Conservation (phyloP, 495 filamentous ascomycete genomes). For the Evernia prunastri region DNA sequence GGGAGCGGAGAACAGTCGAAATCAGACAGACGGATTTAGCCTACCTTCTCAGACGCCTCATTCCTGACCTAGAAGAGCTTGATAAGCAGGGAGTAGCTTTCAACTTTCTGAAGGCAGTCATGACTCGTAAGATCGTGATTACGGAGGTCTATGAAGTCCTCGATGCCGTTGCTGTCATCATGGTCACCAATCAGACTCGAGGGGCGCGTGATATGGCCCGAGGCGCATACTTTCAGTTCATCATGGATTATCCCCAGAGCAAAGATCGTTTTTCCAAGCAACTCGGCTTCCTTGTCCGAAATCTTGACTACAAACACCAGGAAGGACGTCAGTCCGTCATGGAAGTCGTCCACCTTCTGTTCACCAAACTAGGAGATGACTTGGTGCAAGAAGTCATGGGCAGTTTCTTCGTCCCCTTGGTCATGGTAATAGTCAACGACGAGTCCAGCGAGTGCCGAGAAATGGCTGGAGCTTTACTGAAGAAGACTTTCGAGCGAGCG, state of each 20-base stretch:
- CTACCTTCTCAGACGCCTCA: slow-evolving; percentile 73
- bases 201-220: slow-evolving; percentile 79
- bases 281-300: slow-evolving; percentile 77
- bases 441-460: slow-evolving; percentile 78
- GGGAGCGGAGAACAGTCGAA: slow-evolving; percentile 65
- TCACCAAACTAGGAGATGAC: slow-evolving; percentile 73
- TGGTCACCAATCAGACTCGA: slow-evolving; percentile 91
- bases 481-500: slow-evolving; percentile 71
- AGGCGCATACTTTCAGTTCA: slow-evolving; percentile 85
- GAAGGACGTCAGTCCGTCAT: slow-evolving; percentile 86
- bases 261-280: slow-evolving; percentile 83
- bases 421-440: slow-evolving; percentile 81
- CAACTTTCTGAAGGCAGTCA: slow-evolving; percentile 81
- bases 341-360: slow-evolving; percentile 75
- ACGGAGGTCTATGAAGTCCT: slow-evolving; percentile 84
- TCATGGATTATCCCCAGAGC: slow-evolving; percentile 90
- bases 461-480: slow-evolving; percentile 72
- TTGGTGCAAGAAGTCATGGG: slow-evolving; percentile 73
- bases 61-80: slow-evolving; percentile 87
- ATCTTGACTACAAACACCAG: slow-evolving; percentile 81
- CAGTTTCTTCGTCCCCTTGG: slow-evolving; percentile 77
- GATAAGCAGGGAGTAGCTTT: slow-evolving; percentile 86
- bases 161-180: slow-evolving; percentile 81
- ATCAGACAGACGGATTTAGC: slow-evolving; percentile 78
- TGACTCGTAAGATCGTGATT: slow-evolving; percentile 77